Conservation (phyloP, 2,329 filamentous ascomycete species). For the Fusarium sp. region DNA sequence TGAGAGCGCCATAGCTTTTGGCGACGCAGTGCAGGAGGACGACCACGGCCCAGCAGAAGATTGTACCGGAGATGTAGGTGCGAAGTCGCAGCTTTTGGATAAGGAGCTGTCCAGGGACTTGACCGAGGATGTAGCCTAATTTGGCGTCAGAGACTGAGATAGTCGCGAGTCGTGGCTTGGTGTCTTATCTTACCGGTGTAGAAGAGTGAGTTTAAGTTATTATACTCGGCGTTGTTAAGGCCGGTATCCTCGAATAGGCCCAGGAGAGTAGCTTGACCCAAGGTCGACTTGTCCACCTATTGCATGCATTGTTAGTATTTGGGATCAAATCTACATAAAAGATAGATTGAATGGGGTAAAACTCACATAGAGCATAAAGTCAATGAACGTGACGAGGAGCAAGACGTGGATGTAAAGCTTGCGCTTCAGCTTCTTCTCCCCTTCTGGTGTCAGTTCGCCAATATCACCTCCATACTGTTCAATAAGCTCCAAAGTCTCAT, state of each 20-base stretch:
- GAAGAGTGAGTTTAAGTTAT: neutral
- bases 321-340: too few relatives aligned
- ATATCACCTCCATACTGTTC: constrained; percentile 3
- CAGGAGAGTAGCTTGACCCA: neutral
- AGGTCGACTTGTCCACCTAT: neutral
- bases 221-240: neutral
- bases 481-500: constrained; percentile 14
- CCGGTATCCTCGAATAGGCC: neutral
- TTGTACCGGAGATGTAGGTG: neutral
- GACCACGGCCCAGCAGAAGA: neutral
- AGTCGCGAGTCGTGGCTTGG: too few relatives aligned
- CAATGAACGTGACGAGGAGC: neutral
- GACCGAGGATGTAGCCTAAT: neutral
- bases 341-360: too few relatives aligned
- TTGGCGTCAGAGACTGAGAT: too few relatives aligned
- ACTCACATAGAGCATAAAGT: constrained; percentile 4
- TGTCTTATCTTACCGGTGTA: neutral
- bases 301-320: too few relatives aligned
- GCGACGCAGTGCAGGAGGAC: neutral
- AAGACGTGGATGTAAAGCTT: neutral
- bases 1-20: neutral
- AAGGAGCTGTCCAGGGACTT: neutral
- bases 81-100: neutral
- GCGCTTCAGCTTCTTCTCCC: neutral
- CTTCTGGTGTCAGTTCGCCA: neutral